phyloP scores from a whole-genome alignment of 805 yeast genomes.

The Metschnikowia lochheadii region DNA sequence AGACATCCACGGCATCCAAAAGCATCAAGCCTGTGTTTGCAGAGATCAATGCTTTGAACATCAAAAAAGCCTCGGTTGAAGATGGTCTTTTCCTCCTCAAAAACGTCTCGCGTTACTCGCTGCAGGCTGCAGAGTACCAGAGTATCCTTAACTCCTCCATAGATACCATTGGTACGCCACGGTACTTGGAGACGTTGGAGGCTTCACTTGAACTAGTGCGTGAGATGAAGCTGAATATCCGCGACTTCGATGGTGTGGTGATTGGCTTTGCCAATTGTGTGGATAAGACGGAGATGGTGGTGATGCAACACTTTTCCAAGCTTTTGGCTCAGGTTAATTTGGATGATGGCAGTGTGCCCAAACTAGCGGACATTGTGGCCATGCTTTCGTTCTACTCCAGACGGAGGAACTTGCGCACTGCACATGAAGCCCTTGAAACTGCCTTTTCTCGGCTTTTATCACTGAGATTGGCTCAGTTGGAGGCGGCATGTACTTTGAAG shows the following conservation, averaged over 20 bases:
- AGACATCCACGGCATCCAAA: conserved; percentile 52
- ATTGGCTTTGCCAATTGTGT: conserved; percentile 56
- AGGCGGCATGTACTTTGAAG: conserved; percentile 42
- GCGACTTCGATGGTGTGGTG: conserved; percentile 63
- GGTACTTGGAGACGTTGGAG: conserved; percentile 28
- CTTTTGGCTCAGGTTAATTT: conserved; percentile 10
- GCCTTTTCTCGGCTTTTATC: conserved; percentile 7
- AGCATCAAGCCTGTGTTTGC: conserved; percentile 70
- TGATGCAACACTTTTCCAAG: conserved; percentile 46
- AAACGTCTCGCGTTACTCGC: conserved; percentile 52
- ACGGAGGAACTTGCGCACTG: conserved; percentile 10
- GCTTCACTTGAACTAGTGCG: conserved; percentile 45
- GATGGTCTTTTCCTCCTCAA: conserved; percentile 47
- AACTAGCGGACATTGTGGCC: conserved; percentile 9
- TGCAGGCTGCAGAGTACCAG: conserved; percentile 39
- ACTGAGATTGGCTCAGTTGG: conserved; percentile 27
- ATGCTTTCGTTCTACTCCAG: conserved; percentile 11
- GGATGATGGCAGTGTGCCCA: conserved; percentile 5
- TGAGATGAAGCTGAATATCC: conserved; percentile 39
- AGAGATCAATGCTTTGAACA: conserved; percentile 53
- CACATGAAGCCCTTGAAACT: conserved; percentile 15
- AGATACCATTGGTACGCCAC: conserved; percentile 37
- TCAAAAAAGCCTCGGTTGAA: conserved; percentile 55
- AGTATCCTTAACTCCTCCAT: conserved; percentile 29
- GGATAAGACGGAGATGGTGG: conserved; percentile 50